A percentile compares a stretch with the other conserved stretches of the same genome.
Conservation (phyloP, 2,329 filamentous ascomycete species). For the Amauroascus niger region DNA sequence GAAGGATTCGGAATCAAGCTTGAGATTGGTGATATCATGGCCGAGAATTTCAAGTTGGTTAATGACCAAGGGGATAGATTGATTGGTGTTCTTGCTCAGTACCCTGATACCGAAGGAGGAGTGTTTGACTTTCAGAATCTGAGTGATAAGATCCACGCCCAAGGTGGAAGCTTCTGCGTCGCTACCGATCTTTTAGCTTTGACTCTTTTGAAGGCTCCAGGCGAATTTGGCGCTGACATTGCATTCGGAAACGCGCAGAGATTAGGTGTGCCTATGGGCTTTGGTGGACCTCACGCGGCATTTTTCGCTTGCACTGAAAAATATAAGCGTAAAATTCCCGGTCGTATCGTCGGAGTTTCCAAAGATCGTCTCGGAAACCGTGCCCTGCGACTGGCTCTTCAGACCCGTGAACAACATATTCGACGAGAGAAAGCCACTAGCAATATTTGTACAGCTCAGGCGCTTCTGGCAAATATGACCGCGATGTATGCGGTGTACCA, state of each 20-base stretch:
- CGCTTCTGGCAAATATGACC: slow-evolving; percentile 88
- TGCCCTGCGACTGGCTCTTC: slow-evolving; percentile 73
- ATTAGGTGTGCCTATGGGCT: slow-evolving; percentile 84
- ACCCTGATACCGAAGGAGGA: slow-evolving; percentile 78
- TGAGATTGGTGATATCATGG: slow-evolving; percentile 60
- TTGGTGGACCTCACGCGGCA: slow-evolving; percentile 87
- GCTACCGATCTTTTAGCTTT: slow-evolving; percentile 83
- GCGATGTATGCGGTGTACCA: slow-evolving; percentile 93
- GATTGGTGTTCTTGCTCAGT: slow-evolving; percentile 86
- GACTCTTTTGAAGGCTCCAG: slow-evolving; percentile 77
- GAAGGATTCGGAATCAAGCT: slow-evolving; percentile 85
- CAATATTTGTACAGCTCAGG: slow-evolving; percentile 95
- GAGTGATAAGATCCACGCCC: slow-evolving; percentile 65
- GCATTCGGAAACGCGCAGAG: slow-evolving; percentile 89
- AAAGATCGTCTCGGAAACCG: slow-evolving; percentile 77
- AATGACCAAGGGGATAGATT: slow-evolving; percentile 69
- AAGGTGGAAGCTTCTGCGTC: slow-evolving; percentile 70
- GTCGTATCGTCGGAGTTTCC: slow-evolving; percentile 79
- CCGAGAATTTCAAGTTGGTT: slow-evolving; percentile 54
- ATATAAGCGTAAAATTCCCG: slow-evolving; percentile 89
- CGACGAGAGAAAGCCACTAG: slow-evolving; percentile 92
- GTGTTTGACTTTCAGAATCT: slow-evolving; percentile 65
- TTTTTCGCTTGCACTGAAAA: slow-evolving; percentile 91
- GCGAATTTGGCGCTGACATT: slow-evolving; percentile 90
- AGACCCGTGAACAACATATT: slow-evolving; percentile 94